These are phyloP conservation scores for Sistotremastrum niveocremeum DNA, from an alignment of 768 basidiomycete genomes.

Conservation along the genomic window DNA sequence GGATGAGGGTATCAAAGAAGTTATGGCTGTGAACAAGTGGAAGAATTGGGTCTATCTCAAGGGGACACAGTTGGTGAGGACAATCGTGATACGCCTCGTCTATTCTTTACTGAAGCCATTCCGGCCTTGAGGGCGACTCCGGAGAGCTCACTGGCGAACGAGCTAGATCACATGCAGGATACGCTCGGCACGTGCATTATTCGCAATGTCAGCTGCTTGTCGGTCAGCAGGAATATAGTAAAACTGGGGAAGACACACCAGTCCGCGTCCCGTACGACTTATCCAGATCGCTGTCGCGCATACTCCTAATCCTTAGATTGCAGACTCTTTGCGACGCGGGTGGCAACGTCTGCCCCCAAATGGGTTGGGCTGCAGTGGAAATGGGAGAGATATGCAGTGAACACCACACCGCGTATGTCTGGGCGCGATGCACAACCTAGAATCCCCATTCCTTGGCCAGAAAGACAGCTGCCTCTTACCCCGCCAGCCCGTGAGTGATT, in stretches of 20 bases:
- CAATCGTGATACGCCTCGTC: constrained; percentile 4
- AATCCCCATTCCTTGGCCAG: constrained; percentile 61
- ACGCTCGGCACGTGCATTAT: constrained; percentile 47
- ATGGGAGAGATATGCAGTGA: constrained; percentile 62
- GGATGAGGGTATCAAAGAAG: constrained; percentile 47
- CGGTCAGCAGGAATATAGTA: constrained; percentile 48
- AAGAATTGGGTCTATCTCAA: constrained; percentile 55
- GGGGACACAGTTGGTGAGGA: constrained; percentile 27
- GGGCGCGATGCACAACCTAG: constrained; percentile 21
- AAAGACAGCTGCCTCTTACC: constrained; percentile 7
- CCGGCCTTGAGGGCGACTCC: neutral
- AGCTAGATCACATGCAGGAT: too few species aligned
- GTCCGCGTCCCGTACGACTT: constrained; percentile 32
- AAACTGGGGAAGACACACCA: constrained; percentile 25
- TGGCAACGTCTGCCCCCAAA: constrained; percentile 44
- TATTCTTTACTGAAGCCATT: neutral
- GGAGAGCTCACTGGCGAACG: neutral
- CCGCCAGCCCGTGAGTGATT: constrained; percentile 2
- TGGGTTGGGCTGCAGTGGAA: constrained; percentile 49
- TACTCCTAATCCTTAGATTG: neutral
- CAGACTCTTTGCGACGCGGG: constrained; percentile 68
- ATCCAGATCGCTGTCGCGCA: constrained; percentile 14
- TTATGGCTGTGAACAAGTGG: constrained; percentile 58
- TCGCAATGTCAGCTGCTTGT: constrained; percentile 70
- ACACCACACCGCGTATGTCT: constrained; percentile 46